phyloP scores from a whole-genome alignment of 805 yeast species.

The Candida glaebosa region DNA sequence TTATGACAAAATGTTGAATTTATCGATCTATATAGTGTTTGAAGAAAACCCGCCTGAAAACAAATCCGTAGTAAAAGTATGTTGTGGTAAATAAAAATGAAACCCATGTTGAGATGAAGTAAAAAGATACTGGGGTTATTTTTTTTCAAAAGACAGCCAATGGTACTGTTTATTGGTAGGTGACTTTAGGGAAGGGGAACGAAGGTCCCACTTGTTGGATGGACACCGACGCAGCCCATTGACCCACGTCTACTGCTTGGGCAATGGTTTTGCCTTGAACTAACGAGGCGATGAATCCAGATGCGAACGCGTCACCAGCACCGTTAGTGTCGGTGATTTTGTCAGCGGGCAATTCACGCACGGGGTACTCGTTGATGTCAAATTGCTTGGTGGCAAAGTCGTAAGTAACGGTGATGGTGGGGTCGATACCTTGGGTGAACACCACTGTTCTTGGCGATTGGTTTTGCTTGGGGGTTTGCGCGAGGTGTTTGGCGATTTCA shows the following conservation, averaged over 20 bases:
- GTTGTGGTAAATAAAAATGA: slow-evolving; percentile 7
- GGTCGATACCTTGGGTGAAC: slow-evolving; percentile 93
- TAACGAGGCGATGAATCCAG: slow-evolving; percentile 88
- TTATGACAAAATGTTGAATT: slow-evolving; percentile 13
- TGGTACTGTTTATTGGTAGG: slow-evolving; percentile 32
- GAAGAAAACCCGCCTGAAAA: slow-evolving; percentile 2
- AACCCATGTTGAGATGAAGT: slow-evolving; percentile 23
- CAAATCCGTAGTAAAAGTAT: slow-evolving; percentile 6
- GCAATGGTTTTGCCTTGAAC: slow-evolving; percentile 66
- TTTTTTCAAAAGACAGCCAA: neutral
- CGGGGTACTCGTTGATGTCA: slow-evolving; percentile 54
- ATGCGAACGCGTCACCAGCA: slow-evolving; percentile 98
- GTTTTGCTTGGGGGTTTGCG: slow-evolving; percentile 74
- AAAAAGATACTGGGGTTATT: slow-evolving; percentile 1
- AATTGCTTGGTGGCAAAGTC: slow-evolving; percentile 45
- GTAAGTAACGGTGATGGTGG: slow-evolving; percentile 75
- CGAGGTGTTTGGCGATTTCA: slow-evolving; percentile 79
- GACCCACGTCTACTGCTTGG: slow-evolving; percentile 76
- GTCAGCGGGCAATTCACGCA: slow-evolving; percentile 63
- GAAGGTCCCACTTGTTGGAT: slow-evolving; percentile 94
- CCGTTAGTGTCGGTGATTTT: slow-evolving; percentile 92
- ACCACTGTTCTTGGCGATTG: slow-evolving; percentile 77
- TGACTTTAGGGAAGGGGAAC: slow-evolving; percentile 75
- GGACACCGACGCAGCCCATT: slow-evolving; percentile 92
- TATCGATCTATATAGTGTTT: slow-evolving; percentile 7